phyloP scores from a whole-genome alignment of 495 filamentous ascomycete species.

The Rusavskia elegans region DNA sequence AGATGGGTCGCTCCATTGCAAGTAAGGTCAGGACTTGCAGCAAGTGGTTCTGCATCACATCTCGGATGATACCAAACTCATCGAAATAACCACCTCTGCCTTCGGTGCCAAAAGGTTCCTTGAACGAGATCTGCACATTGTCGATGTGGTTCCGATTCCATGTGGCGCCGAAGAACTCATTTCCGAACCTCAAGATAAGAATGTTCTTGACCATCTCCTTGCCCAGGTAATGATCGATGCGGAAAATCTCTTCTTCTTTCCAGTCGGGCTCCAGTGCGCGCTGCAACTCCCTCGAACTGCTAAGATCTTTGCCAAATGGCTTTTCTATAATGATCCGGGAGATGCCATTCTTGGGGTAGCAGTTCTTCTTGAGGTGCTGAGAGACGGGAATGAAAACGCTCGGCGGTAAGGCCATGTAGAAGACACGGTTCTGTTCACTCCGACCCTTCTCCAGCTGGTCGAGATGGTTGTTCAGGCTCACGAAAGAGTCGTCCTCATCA shows the following conservation, averaged over 20 bases:
- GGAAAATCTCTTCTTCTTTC: conserved; percentile 99
- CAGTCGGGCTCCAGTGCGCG: conserved; percentile 93
- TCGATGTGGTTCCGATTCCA: conserved; percentile 99
- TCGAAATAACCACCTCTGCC: conserved; percentile 98
- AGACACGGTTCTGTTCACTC: conserved; percentile 77
- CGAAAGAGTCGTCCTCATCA: conserved; percentile 90
- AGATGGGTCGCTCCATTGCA: conserved; percentile 97
- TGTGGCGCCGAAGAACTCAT: conserved; percentile 96
- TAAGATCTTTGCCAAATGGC: conserved; percentile 94
- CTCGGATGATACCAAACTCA: conserved; percentile 98
- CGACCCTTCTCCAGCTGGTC: conserved; percentile 72
- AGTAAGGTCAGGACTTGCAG: conserved; percentile 92
- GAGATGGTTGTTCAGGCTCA: conserved; percentile 74
- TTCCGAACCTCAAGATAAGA: conserved; percentile 93
- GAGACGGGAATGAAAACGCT: conserved; percentile 97
- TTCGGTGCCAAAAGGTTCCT: conserved; percentile 99
- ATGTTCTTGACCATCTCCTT: conserved; percentile 99
- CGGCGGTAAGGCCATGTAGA: conserved; percentile 98
- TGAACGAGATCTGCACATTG: conserved; percentile 95
- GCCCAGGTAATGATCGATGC: conserved; percentile 98
- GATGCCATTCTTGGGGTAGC: conserved; percentile 81
- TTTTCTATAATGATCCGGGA: conserved; percentile 97
- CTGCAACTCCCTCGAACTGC: conserved; percentile 85
- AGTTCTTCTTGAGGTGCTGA: conserved; percentile 89
- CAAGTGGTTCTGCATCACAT: conserved; percentile 96